Conservation (phyloP, 352 stramenopile genomes). For the Phytophthora uliginosa region DNA sequence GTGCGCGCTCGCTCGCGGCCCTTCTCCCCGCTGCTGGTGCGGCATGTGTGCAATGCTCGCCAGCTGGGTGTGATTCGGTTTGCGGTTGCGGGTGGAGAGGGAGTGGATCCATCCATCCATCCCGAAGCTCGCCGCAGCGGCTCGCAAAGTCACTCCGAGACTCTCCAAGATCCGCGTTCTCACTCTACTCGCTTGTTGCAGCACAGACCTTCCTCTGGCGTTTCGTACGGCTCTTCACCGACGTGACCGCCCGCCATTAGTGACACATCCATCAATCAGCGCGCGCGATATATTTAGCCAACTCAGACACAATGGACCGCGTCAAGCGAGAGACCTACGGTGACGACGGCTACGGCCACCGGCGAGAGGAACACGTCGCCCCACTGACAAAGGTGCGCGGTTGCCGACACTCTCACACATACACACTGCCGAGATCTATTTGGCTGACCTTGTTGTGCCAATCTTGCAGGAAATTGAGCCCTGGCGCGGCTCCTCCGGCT, state of each 20-base stretch:
- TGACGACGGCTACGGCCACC: constrained; percentile 43
- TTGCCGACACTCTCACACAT: not conserved
- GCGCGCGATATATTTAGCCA: constrained; percentile 36
- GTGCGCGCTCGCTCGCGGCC: not conserved
- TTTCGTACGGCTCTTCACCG: constrained; percentile 36
- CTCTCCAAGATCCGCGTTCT: constrained; percentile 41
- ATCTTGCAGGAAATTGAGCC: constrained; percentile 66
- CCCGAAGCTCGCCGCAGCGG: constrained; percentile 15
- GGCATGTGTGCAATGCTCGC: constrained; percentile 29
- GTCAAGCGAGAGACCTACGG: constrained; percentile 33
- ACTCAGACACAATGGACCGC: constrained; percentile 32
- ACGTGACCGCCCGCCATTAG: constrained; percentile 22
- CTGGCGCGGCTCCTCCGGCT: constrained; percentile 74
- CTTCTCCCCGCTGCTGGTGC: not conserved
- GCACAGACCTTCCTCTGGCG: constrained; percentile 25
- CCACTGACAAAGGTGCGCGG: constrained; percentile 50
- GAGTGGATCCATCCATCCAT: constrained; percentile 45
- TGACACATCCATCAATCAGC: constrained; percentile 18
- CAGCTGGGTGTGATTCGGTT: constrained; percentile 40
- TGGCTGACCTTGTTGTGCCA: constrained; percentile 34
- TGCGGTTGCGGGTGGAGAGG: constrained; percentile 27
- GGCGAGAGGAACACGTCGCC: constrained; percentile 20
- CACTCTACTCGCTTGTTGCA: constrained; percentile 32
- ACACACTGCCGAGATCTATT: not conserved
- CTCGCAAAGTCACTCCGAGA: constrained; percentile 21